These are phyloP conservation scores for Lithospermum erythrorhizon DNA, from an alignment of 257 asterid genomes.

Conservation along the genomic window DNA sequence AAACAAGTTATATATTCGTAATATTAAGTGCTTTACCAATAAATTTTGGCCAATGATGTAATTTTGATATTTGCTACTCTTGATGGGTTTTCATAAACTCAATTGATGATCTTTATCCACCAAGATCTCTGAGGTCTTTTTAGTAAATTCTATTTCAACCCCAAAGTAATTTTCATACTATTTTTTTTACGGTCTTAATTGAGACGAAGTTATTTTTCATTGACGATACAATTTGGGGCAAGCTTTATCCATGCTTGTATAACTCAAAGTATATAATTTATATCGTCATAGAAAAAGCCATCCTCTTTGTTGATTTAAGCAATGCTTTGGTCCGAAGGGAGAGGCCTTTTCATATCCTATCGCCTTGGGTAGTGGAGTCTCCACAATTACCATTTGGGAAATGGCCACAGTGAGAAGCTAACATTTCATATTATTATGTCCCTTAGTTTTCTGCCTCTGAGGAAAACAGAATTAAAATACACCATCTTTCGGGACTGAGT, in stretches of 20 bases:
- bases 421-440: not conserved
- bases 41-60: slow-evolving; percentile 37
- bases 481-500: too few species aligned
- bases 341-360: not conserved
- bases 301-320: slow-evolving; percentile 1
- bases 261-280: not conserved
- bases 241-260: not conserved
- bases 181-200: not conserved
- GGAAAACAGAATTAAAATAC: too few species aligned
- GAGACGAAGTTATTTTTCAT: not conserved
- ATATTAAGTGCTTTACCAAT: too few species aligned
- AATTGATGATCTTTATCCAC: slow-evolving; percentile 49
- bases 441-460: too few species aligned
- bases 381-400: not conserved
- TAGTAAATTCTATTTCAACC: too few species aligned
- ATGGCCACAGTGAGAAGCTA: not conserved
- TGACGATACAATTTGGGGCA: not conserved
- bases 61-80: slow-evolving; percentile 63
- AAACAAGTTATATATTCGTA: too few species aligned
- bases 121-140: slow-evolving; percentile 67
- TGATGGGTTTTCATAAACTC: slow-evolving; percentile 29
- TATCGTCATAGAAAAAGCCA: slow-evolving; percentile 1
- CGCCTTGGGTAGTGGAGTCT: not conserved
- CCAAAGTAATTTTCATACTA: not conserved
- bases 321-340: not conserved